These are phyloP conservation scores for Ascosphaera acerosa DNA, from an alignment of 2,329 filamentous ascomycete genomes.

Conservation along the genomic window DNA sequence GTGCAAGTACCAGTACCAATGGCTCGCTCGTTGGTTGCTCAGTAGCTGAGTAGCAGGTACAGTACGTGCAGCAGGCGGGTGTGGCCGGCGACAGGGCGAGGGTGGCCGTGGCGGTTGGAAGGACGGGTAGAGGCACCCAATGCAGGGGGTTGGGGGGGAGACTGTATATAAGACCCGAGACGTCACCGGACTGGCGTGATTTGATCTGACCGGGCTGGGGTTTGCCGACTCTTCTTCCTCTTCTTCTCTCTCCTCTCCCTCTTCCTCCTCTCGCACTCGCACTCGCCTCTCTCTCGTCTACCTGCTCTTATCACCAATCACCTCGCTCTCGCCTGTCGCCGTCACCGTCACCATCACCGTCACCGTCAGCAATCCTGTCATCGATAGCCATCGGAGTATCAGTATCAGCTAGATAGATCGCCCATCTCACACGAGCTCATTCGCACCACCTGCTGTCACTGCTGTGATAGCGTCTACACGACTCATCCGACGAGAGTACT, in stretches of 20 bases:
- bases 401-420: slow-evolving; percentile 4
- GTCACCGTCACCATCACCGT: slow-evolving; percentile 4
- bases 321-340: slow-evolving; percentile 4
- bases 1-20: no score
- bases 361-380: slow-evolving; percentile 7
- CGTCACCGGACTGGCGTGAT: no score
- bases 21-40: no score
- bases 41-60: no score
- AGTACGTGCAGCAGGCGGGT: no score
- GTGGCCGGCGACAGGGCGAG: no score
- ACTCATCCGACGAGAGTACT: neutral
- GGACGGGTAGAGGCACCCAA: no score
- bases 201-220: no score
- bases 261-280: slow-evolving; percentile 8
- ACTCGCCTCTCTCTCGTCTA: slow-evolving; percentile 6
- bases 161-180: no score
- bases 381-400: no score
- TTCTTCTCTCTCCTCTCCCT: slow-evolving; percentile 8
- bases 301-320: slow-evolving; percentile 5
- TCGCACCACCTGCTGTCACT: slow-evolving; percentile 1
- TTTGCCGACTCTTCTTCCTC: slow-evolving; percentile 7
- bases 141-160: no score
- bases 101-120: no score
- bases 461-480: neutral
- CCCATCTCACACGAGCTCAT: slow-evolving; percentile 2